Evolutionary conservation across 1,139 yeast genomes (phyloP).

Genomic region (Casaregolazyma lundiana): DNA sequence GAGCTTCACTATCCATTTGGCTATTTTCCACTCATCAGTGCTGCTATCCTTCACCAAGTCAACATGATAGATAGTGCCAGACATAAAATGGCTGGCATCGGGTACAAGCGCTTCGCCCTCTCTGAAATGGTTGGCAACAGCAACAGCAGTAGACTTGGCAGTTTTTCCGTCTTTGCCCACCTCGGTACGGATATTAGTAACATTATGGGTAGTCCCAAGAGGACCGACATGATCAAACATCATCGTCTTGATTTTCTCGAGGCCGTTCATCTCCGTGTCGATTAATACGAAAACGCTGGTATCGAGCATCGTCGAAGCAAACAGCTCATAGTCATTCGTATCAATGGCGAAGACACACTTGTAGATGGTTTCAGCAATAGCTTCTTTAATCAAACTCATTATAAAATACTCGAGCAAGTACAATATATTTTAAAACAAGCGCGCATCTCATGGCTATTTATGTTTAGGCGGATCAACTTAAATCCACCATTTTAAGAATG

Average conservation of each 20-base stretch:
- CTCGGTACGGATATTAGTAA: slow-evolving; percentile 9
- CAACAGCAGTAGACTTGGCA: slow-evolving; percentile 7
- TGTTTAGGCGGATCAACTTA: no score
- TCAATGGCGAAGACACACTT: slow-evolving; percentile 6
- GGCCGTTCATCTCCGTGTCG: slow-evolving; percentile 5
- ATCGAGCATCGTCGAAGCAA: slow-evolving; percentile 3
- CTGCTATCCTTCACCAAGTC: slow-evolving; percentile 4
- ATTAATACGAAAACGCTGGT: neutral
- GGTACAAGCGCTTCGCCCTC: slow-evolving; percentile 4
- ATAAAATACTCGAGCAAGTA: no score
- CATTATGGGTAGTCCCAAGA: slow-evolving; percentile 8
- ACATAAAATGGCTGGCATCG: slow-evolving; percentile 1
- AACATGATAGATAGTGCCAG: slow-evolving; percentile 5
- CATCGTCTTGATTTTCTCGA: slow-evolving; percentile 3
- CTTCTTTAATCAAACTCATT: slow-evolving; percentile 7
- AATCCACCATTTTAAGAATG: no score
- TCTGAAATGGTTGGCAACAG: slow-evolving; percentile 6
- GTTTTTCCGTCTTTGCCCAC: slow-evolving; percentile 7
- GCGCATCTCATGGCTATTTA: no score
- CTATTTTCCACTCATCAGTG: slow-evolving; percentile 11
- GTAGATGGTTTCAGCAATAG: slow-evolving; percentile 9
- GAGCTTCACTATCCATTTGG: slow-evolving; percentile 5
- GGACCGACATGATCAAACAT: slow-evolving; percentile 6
- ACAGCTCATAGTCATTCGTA: slow-evolving; percentile 8
- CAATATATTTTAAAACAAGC: no score